Conservation (phyloP, 345 rosid genomes). For the Melaleuca alternifolia region DNA sequence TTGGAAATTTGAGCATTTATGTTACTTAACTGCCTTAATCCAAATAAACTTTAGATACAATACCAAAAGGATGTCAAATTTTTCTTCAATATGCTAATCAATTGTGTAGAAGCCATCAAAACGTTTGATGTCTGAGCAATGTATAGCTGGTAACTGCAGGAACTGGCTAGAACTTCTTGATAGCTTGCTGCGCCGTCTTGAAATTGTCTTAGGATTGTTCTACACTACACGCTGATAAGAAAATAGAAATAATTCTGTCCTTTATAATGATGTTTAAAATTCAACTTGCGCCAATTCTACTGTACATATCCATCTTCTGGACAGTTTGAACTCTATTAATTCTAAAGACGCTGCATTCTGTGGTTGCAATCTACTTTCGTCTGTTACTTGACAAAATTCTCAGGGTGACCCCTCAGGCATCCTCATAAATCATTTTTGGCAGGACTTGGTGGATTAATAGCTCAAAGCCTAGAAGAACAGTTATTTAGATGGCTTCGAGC, state of each 20-base stretch:
- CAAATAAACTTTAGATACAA: not conserved
- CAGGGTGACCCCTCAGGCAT: not conserved
- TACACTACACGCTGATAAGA: not conserved
- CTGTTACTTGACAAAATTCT: not conserved
- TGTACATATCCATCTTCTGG: not conserved
- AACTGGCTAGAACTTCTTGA: not conserved
- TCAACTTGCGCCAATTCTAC: not conserved
- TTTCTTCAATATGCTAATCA: not conserved
- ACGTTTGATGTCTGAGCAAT: not conserved
- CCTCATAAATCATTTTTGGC: not conserved
- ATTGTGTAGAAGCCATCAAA: not conserved
- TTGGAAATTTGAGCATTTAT: not conserved
- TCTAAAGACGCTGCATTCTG: not conserved
- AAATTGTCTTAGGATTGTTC: not conserved
- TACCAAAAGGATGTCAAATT: not conserved
- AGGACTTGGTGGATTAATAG: constrained; percentile 86
- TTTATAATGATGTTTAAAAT: not conserved
- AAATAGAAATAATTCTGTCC: not conserved
- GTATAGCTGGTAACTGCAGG: not conserved
- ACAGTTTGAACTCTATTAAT: not conserved
- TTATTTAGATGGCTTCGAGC: constrained; percentile 85
- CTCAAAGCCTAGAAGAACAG: constrained; percentile 79
- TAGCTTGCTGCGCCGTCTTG: not conserved
- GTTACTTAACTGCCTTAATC: not conserved
- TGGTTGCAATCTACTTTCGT: not conserved